These are phyloP conservation scores for Podospora appendiculata DNA, from an alignment of 495 filamentous ascomycete species.

Conservation along the genomic window DNA sequence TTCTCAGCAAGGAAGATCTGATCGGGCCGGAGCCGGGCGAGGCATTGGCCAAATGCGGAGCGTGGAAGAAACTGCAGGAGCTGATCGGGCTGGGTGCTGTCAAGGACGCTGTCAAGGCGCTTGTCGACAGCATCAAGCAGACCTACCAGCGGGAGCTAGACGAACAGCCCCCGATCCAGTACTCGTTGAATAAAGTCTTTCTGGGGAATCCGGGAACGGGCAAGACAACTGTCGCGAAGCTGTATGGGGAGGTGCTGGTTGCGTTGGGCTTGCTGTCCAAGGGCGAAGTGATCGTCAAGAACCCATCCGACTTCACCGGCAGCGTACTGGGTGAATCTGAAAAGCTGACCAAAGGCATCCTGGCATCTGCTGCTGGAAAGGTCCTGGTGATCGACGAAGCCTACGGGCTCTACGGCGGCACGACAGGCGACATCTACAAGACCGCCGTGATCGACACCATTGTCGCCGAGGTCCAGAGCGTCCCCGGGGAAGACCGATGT, in stretches of 20 bases:
- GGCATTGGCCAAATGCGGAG: slow-evolving; percentile 37
- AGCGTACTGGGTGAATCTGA: slow-evolving; percentile 57
- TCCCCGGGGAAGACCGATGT: slow-evolving; percentile 69
- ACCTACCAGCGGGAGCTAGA: slow-evolving; percentile 58
- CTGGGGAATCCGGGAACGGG: slow-evolving; percentile 66
- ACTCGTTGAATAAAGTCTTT: slow-evolving; percentile 64
- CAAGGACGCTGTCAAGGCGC: slow-evolving; percentile 49
- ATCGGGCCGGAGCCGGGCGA: slow-evolving; percentile 58
- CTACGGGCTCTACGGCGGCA: slow-evolving; percentile 44
- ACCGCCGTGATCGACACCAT: slow-evolving; percentile 68
- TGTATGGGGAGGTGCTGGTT: slow-evolving; percentile 60
- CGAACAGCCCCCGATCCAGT: slow-evolving; percentile 48
- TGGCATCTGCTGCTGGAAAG: slow-evolving; percentile 58
- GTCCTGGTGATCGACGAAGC: slow-evolving; percentile 74
- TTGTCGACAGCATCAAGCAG: slow-evolving; percentile 50
- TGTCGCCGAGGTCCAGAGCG: slow-evolving; percentile 75
- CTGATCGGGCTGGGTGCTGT: slow-evolving; percentile 56
- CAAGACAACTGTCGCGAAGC: slow-evolving; percentile 68
- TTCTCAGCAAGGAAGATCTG: slow-evolving; percentile 51
- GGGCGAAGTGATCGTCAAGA: slow-evolving; percentile 61
- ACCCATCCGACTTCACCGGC: slow-evolving; percentile 68
- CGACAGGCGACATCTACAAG: slow-evolving; percentile 47
- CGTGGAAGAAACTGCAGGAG: slow-evolving; percentile 53
- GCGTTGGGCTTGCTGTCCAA: slow-evolving; percentile 53
- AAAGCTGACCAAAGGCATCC: slow-evolving; percentile 62